Conservation (phyloP, 1,139 yeast species). For the Geotrichum citri-aurantii region DNA sequence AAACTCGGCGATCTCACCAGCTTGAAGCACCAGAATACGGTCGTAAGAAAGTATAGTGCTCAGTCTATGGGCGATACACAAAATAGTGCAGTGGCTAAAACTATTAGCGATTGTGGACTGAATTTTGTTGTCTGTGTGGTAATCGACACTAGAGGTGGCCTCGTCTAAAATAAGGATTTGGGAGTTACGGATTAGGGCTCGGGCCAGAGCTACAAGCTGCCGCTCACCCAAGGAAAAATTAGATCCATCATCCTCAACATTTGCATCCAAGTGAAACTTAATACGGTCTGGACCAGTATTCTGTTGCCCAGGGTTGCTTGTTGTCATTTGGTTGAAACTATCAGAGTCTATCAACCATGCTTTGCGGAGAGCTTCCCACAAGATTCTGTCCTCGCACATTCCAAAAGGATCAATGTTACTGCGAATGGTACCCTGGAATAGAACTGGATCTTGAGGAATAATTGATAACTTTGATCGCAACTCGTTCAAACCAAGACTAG, state of each 20-base stretch:
- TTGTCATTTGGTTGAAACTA: constrained; percentile 32
- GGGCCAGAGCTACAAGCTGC: constrained; percentile 66
- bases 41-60: constrained; percentile 64
- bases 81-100: constrained; percentile 59
- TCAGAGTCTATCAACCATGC: constrained; percentile 51
- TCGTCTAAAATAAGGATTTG: constrained; percentile 69
- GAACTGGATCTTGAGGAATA: constrained; percentile 72
- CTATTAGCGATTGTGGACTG: constrained; percentile 59
- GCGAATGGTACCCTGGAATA: constrained; percentile 62
- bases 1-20: constrained; percentile 55
- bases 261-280: constrained; percentile 61
- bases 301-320: background rate
- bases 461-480: constrained; percentile 57
- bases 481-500: constrained; percentile 50
- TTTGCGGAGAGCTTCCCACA: constrained; percentile 57
- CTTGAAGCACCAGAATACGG: constrained; percentile 57
- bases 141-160: constrained; percentile 79
- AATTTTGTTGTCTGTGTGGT: constrained; percentile 66
- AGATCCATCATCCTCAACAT: constrained; percentile 66
- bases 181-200: constrained; percentile 66
- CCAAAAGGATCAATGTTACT: constrained; percentile 65
- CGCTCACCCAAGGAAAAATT: constrained; percentile 76
- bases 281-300: constrained; percentile 27
- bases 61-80: constrained; percentile 76
- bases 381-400: constrained; percentile 44